Percentiles rank a stretch among this genome's conserved stretches.
Evolutionary conservation across 495 filamentous ascomycete species (phyloP).

Genomic region (Terfezia boudieri): DNA sequence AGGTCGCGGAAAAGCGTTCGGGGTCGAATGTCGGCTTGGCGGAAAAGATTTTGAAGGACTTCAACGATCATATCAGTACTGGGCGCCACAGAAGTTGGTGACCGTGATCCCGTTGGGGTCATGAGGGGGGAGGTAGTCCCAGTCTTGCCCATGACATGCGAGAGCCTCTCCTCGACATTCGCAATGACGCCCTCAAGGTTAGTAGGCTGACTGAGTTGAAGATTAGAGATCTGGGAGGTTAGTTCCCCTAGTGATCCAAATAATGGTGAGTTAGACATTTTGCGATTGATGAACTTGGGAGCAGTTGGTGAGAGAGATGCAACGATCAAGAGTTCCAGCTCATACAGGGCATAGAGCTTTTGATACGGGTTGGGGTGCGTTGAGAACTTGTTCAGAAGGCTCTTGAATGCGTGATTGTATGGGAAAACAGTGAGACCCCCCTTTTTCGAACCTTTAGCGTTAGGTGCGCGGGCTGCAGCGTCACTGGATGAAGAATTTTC

Average conservation of each 20-base stretch:
- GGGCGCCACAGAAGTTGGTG: slow-evolving; percentile 25
- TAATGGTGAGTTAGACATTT: slow-evolving; percentile 16
- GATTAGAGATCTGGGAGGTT: slow-evolving; percentile 11
- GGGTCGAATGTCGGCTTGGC: slow-evolving; percentile 52
- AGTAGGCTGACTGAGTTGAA: slow-evolving; percentile 19
- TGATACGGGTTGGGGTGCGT: slow-evolving; percentile 71
- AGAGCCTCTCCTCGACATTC: slow-evolving; percentile 45
- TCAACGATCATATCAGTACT: slow-evolving; percentile 56
- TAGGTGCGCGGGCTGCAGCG: slow-evolving; percentile 20
- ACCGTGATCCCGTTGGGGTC: slow-evolving; percentile 24
- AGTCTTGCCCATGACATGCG: slow-evolving; percentile 23
- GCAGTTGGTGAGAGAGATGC: slow-evolving; percentile 40
- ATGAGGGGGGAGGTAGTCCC: slow-evolving; percentile 7
- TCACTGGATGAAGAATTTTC: slow-evolving; percentile 24
- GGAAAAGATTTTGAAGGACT: slow-evolving; percentile 57
- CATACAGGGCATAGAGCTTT: slow-evolving; percentile 64
- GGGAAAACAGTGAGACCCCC: slow-evolving; percentile 32
- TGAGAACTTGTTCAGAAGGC: slow-evolving; percentile 65
- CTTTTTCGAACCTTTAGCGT: slow-evolving; percentile 9
- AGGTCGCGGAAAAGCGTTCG: slow-evolving; percentile 86
- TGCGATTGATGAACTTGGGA: background rate
- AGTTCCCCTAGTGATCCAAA: slow-evolving; percentile 14
- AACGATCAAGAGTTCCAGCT: slow-evolving; percentile 59
- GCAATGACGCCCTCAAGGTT: slow-evolving; percentile 43
- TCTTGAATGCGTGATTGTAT: slow-evolving; percentile 52